phyloP scores from a whole-genome alignment of 176 grass and related monocot species.

The Secale cereale region DNA sequence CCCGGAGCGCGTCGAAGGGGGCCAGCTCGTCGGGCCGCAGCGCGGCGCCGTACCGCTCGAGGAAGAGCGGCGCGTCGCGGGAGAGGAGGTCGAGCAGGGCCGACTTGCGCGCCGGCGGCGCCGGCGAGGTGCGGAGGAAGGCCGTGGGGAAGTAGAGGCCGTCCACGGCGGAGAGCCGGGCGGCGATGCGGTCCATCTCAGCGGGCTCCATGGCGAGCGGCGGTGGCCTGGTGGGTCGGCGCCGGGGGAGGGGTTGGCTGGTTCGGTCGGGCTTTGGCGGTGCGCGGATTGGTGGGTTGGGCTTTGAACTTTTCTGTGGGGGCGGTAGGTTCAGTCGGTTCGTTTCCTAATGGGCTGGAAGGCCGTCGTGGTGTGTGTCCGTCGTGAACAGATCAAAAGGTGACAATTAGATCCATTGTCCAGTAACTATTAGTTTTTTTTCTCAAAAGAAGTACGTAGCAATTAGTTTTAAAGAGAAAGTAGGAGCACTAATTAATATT shows the following conservation, averaged over 20 bases:
- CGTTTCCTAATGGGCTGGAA: background rate
- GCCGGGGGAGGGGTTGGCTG: background rate
- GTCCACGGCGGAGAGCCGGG: constrained; percentile 67
- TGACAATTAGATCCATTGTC: too few relatives aligned
- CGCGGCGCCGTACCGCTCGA: constrained; percentile 73
- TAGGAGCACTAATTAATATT: too few relatives aligned
- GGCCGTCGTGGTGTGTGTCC: too few relatives aligned
- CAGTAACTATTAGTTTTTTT: too few relatives aligned
- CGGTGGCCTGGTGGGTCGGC: background rate
- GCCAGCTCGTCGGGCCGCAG: constrained; percentile 46
- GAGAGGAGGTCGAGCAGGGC: constrained; percentile 64
- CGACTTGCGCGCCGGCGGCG: constrained; percentile 19
- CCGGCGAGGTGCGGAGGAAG: constrained; percentile 39
- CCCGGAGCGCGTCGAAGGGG: constrained; percentile 59
- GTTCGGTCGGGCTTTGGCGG: background rate
- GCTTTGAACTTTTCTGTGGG: background rate
- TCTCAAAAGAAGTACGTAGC: too few relatives aligned
- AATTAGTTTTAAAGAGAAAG: too few relatives aligned
- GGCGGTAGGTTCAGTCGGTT: too few relatives aligned
- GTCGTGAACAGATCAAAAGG: too few relatives aligned
- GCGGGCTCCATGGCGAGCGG: constrained; percentile 48
- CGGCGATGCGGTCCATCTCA: constrained; percentile 73
- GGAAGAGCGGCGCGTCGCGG: constrained; percentile 83
- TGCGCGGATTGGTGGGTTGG: background rate
- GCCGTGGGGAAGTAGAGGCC: constrained; percentile 80